These are phyloP conservation scores for Halophytophthora batemanensis DNA, from an alignment of 352 stramenopile genomes.

Conservation along the genomic window DNA sequence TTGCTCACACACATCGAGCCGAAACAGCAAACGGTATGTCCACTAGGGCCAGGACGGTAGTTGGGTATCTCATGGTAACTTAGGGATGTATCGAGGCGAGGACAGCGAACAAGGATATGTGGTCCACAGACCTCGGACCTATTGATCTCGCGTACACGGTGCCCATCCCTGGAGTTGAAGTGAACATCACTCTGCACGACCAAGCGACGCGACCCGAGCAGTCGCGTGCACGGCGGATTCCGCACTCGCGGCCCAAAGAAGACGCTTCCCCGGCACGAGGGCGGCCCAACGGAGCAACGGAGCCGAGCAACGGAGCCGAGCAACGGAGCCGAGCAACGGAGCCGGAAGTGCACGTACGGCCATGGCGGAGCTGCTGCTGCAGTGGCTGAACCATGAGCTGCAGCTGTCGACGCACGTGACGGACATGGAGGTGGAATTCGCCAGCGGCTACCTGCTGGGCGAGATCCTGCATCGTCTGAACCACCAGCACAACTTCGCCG, in stretches of 20 bases:
- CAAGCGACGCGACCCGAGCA: too few species aligned
- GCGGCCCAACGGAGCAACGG: neutral
- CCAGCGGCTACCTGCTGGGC: constrained; percentile 83
- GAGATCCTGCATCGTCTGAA: constrained; percentile 86
- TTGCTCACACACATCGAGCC: too few species aligned
- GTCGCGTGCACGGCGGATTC: too few species aligned
- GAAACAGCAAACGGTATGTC: too few species aligned
- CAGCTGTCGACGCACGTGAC: constrained; percentile 61
- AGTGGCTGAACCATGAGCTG: constrained; percentile 84
- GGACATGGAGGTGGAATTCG: constrained; percentile 72
- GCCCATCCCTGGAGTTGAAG: too few species aligned
- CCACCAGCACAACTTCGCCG: constrained; percentile 84
- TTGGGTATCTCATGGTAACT: too few species aligned
- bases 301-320: neutral
- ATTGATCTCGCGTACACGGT: neutral
- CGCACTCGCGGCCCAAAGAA: too few species aligned
- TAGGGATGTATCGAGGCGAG: too few species aligned
- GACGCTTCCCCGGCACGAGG: neutral
- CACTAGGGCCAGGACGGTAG: too few species aligned
- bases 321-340: neutral
- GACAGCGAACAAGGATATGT: too few species aligned
- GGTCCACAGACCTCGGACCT: neutral
- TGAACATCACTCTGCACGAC: too few species aligned
- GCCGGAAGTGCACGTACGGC: neutral
- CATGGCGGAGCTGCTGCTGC: constrained; percentile 76